Percentiles rank a stretch among this genome's conserved stretches.
phyloP scores from a whole-genome alignment of 1,284 basidiomycete species.

The Rhodotorula sp. region DNA sequence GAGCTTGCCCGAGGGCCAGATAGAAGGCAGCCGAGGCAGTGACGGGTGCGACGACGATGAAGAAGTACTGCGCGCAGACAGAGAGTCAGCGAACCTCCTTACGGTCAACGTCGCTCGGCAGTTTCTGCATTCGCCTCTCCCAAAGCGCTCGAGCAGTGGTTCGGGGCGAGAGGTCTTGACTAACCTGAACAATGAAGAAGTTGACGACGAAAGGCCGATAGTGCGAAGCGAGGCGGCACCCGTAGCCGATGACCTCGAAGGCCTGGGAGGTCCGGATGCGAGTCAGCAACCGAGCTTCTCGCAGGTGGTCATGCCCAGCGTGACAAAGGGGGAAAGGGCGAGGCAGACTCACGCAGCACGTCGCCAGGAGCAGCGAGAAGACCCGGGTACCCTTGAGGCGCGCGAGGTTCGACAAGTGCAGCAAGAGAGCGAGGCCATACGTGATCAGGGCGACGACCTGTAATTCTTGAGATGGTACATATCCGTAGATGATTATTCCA shows the following conservation, averaged over 20 bases:
- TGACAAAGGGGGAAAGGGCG: not conserved
- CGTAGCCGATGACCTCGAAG: conserved; percentile 42
- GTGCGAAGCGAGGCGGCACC: conserved; percentile 26
- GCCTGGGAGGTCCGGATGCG: conserved; percentile 10
- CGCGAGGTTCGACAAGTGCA: conserved; percentile 45
- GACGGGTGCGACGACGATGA: conserved; percentile 54
- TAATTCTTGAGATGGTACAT: conserved; percentile 45
- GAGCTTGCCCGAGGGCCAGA: conserved; percentile 46
- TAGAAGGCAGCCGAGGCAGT: conserved; percentile 52
- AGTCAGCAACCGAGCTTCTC: not conserved
- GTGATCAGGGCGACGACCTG: conserved; percentile 45
- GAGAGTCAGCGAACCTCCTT: no score
- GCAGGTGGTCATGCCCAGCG: not conserved
- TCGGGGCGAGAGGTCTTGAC: no score
- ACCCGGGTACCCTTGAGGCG: conserved; percentile 22
- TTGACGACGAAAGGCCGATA: conserved; percentile 41
- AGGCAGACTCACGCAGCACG: conserved; percentile 6
- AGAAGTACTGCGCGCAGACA: conserved; percentile 49
- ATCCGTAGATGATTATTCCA: conserved; percentile 51
- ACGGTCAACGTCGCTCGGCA: no score
- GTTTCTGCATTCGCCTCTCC: no score
- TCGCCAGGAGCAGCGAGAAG: conserved; percentile 35
- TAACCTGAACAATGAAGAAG: conserved; percentile 37
- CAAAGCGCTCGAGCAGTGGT: no score
- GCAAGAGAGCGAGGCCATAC: conserved; percentile 47